These are phyloP conservation scores for Cladobotryum protrusum DNA, from an alignment of 2,329 filamentous ascomycete genomes.

Conservation along the genomic window DNA sequence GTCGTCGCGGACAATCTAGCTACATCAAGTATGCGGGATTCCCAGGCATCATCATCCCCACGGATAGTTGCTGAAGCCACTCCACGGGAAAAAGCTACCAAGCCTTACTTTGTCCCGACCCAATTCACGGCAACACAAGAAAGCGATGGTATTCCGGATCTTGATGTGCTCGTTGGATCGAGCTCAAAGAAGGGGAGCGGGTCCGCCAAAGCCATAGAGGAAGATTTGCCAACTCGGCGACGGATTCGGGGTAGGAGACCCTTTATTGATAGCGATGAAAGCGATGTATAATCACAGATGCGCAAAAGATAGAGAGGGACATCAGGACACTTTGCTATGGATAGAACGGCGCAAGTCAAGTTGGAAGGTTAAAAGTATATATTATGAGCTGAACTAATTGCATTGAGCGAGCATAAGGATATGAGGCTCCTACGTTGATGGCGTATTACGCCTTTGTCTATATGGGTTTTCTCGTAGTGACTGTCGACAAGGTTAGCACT, in stretches of 20 bases:
- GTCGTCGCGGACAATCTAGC: slow-evolving; percentile 45
- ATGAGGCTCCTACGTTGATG: slow-evolving; percentile 2
- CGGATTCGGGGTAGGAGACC: slow-evolving; percentile 21
- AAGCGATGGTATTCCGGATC: slow-evolving; percentile 33
- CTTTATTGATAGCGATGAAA: slow-evolving; percentile 11
- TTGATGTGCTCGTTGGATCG: slow-evolving; percentile 23
- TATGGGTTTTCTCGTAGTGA: no score
- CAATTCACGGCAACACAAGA: slow-evolving; percentile 35
- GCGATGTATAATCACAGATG: slow-evolving; percentile 1
- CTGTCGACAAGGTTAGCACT: slow-evolving; percentile 6
- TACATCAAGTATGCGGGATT: slow-evolving; percentile 31
- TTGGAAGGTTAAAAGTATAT: not conserved
- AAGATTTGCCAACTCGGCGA: slow-evolving; percentile 15
- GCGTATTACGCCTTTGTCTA: no score
- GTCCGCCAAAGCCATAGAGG: slow-evolving; percentile 10
- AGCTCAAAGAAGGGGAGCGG: slow-evolving; percentile 9
- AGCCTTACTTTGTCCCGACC: slow-evolving; percentile 34
- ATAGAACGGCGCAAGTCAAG: not conserved
- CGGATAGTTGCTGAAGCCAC: slow-evolving; percentile 16
- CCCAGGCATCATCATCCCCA: slow-evolving; percentile 22
- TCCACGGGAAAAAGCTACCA: slow-evolving; percentile 13
- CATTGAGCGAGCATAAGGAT: not conserved
- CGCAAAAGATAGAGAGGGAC: not conserved
- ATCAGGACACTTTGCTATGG: not conserved
- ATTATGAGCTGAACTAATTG: slow-evolving; percentile 16